These are phyloP conservation scores for Ogataea philodendri DNA, from an alignment of 805 yeast species.

Conservation along the genomic window DNA sequence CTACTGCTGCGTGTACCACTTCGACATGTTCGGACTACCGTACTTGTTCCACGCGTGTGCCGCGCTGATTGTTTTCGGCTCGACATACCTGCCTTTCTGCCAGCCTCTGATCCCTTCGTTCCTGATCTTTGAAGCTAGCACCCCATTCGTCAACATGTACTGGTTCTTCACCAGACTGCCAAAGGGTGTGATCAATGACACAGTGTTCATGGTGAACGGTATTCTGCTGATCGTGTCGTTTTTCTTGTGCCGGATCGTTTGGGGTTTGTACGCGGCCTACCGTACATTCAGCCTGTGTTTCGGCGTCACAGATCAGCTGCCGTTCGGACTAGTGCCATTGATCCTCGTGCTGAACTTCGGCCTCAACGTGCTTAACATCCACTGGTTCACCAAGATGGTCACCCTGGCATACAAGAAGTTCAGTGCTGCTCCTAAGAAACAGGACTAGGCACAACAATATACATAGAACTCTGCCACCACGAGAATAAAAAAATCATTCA, in stretches of 20 bases:
- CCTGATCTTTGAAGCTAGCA: constrained; percentile 79
- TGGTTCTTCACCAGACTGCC: constrained; percentile 88
- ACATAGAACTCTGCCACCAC: too few relatives aligned
- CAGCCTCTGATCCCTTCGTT: constrained; percentile 82
- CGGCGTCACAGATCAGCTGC: constrained; percentile 41
- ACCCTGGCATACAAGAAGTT: constrained; percentile 61
- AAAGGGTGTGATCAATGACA: constrained; percentile 56
- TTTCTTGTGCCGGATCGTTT: constrained; percentile 72
- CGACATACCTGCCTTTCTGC: constrained; percentile 68
- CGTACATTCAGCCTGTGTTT: constrained; percentile 45
- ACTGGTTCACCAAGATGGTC: constrained; percentile 90
- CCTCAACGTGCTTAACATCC: constrained; percentile 66
- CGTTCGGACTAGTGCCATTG: constrained; percentile 45
- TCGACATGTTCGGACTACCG: constrained; percentile 71
- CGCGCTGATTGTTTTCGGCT: constrained; percentile 68
- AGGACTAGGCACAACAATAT: constrained; percentile 1
- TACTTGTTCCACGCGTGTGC: constrained; percentile 83
- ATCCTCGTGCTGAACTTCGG: constrained; percentile 58
- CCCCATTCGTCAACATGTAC: constrained; percentile 92
- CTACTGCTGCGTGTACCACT: constrained; percentile 61
- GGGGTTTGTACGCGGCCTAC: constrained; percentile 85
- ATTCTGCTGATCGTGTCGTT: constrained; percentile 63
- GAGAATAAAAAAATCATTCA: too few relatives aligned
- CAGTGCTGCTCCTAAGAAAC: constrained; percentile 6
- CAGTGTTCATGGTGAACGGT: constrained; percentile 65